Evolutionary conservation across 2,329 filamentous ascomycete genomes (phyloP), one percentile per base, ranked within the genome.

Genomic region (Penicillium sp.): DNA sequence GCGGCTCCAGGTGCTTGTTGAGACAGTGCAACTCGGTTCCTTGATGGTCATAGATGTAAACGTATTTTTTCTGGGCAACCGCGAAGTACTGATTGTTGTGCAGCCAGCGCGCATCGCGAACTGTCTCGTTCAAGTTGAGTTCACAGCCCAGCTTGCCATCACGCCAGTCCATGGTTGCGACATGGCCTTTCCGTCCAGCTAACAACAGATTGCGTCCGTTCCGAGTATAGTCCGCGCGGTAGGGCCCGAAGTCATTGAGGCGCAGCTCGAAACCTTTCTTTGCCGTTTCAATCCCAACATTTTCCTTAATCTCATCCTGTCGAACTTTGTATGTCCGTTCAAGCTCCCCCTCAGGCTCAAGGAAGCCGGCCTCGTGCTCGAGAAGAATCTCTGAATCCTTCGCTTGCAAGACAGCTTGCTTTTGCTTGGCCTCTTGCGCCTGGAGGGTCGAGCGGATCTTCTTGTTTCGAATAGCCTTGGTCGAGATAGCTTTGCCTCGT

Each of bases 91-190:
- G 90, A 71, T 94, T 92, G 70, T 96, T 96, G 75, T 96, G 91
- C 64, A 97, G 80, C 89, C 91, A 99, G 68, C 86, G 87, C 24
- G 88, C 87, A 74, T 96, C 93, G 47, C 93, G 81, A 12, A 97
- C 82, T 0, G 91, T 97, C 78, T 99, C 94, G 46, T 86, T 85
- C 57, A 99, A 79, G 69, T 99, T 90, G 58, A 97, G 67, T 71
- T 99, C 94, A 69, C 91, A 96, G 6, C 89, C 90, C 54, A 96
- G 77, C 72, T 92, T 96, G 39, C 92, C 93, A 62, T 88, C 87
- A 58, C 93, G 81, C 93, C 94, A 99, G 74, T 99, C 92, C 84
- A 97, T 95, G 0, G 89, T 93, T 51, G 94, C 93, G 60, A 99
- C 80, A 83, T 99, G 94, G 13, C 94, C 94, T 74, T 96, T 96